phyloP scores from a whole-genome alignment of 2,329 filamentous ascomycete genomes.

The Xylariaceae sp. region DNA sequence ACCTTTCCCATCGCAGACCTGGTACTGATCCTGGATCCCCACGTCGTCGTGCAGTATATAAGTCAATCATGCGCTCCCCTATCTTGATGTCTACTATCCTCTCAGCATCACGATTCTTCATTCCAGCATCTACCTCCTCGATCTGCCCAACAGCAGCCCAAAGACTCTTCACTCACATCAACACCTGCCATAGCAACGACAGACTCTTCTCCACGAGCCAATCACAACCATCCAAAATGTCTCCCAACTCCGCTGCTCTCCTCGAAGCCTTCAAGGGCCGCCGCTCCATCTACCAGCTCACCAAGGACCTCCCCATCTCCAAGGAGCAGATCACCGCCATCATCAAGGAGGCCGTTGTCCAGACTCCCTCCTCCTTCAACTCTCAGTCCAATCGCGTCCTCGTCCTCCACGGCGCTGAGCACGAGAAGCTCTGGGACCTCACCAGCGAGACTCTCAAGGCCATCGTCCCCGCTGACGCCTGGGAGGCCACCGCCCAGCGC shows the following conservation, averaged over 20 bases:
- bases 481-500: conserved; percentile 44
- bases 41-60: conserved; percentile 11
- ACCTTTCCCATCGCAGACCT: too few relatives aligned
- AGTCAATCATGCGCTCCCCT: conserved; percentile 27
- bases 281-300: conserved; percentile 63
- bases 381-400: conserved; percentile 74
- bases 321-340: conserved; percentile 59
- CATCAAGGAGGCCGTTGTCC: conserved; percentile 56
- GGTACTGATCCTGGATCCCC: too few relatives aligned
- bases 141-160: conserved; percentile 14
- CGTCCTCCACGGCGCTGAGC: conserved; percentile 73
- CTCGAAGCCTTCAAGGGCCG: conserved; percentile 61
- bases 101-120: conserved; percentile 20
- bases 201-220: conserved; percentile 25
- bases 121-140: conserved; percentile 9
- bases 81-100: conserved; percentile 24
- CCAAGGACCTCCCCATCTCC: conserved; percentile 56
- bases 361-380: conserved; percentile 82
- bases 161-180: conserved; percentile 3
- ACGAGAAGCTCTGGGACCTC: conserved; percentile 83
- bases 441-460: conserved; percentile 58
- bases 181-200: conserved; percentile 14
- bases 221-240: conserved; percentile 34
- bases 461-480: conserved; percentile 60
- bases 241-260: conserved; percentile 39